These are phyloP conservation scores for Lactarius hengduanensis DNA, from an alignment of 768 basidiomycete genomes.

Conservation along the genomic window DNA sequence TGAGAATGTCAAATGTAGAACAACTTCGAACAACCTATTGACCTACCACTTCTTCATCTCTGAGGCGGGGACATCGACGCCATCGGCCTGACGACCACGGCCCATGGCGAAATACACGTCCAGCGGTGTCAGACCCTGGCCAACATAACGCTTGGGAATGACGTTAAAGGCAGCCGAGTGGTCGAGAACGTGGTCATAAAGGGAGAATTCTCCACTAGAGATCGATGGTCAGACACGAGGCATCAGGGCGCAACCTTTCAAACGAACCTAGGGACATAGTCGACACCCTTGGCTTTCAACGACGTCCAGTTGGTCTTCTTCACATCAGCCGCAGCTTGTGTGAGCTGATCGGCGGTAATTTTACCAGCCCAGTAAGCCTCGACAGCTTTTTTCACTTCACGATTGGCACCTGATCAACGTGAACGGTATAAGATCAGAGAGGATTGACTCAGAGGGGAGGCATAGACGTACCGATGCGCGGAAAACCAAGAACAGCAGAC, in stretches of 20 bases:
- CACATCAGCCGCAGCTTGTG: slow-evolving; percentile 82
- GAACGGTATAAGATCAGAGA: slow-evolving; percentile 9
- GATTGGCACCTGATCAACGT: slow-evolving; percentile 68
- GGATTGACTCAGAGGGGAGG: background rate
- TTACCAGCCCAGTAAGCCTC: slow-evolving; percentile 99
- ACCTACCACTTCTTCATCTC: slow-evolving; percentile 99
- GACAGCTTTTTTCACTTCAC: slow-evolving; percentile 96
- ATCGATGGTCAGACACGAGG: slow-evolving; percentile 24
- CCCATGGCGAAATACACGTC: slow-evolving; percentile 99
- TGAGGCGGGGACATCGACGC: slow-evolving; percentile 93
- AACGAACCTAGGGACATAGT: slow-evolving; percentile 84
- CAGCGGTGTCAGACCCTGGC: slow-evolving; percentile 80
- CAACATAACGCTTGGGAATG: slow-evolving; percentile 91
- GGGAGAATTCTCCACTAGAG: slow-evolving; percentile 91
- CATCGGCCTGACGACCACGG: slow-evolving; percentile 92
- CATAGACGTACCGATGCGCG: slow-evolving; percentile 70
- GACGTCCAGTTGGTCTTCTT: slow-evolving; percentile 85
- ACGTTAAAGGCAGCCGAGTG: slow-evolving; percentile 96
- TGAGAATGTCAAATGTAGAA: slow-evolving; percentile 11
- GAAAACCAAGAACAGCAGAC: slow-evolving; percentile 89
- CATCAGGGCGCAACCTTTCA: slow-evolving; percentile 26
- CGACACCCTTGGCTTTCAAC: slow-evolving; percentile 83
- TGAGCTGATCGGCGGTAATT: slow-evolving; percentile 81
- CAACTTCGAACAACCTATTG: slow-evolving; percentile 2
- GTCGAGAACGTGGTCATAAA: slow-evolving; percentile 98